Conservation (phyloP, 768 basidiomycete species). For the Termitomyces sp. region DNA sequence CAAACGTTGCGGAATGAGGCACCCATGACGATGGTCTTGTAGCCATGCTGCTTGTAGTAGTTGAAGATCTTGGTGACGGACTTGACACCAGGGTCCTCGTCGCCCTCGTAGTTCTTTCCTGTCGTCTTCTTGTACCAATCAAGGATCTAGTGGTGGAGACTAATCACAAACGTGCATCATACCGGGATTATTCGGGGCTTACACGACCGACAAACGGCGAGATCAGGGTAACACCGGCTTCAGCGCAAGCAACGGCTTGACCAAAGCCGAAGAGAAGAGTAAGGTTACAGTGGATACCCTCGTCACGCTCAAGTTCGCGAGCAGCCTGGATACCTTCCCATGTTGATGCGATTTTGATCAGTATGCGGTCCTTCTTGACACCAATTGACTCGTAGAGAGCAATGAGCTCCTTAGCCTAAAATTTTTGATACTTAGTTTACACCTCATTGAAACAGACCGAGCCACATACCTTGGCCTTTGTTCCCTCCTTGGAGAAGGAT, state of each 20-base stretch:
- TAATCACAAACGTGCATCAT: conserved; percentile 7
- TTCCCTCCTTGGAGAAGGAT: conserved; percentile 92
- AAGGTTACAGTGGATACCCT: conserved; percentile 97
- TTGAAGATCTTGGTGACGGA: conserved; percentile 98
- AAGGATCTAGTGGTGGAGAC: conserved; percentile 62
- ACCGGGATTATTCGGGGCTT: conserved; percentile 30
- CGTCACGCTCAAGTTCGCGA: conserved; percentile 87
- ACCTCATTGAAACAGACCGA: not conserved
- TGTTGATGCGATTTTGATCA: conserved; percentile 99
- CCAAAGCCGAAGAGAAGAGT: conserved; percentile 98
- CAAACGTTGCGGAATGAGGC: conserved; percentile 98
- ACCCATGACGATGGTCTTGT: conserved; percentile 99
- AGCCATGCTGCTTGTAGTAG: conserved; percentile 98
- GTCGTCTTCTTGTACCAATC: conserved; percentile 98
- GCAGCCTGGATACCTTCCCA: conserved; percentile 99
- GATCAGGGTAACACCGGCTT: conserved; percentile 97
- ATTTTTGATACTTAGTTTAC: not conserved
- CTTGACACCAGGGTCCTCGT: conserved; percentile 92
- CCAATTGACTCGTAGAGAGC: conserved; percentile 93
- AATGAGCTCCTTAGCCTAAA: conserved; percentile 80
- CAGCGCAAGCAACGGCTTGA: conserved; percentile 98
- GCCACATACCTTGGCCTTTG: conserved; percentile 72
- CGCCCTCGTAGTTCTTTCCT: conserved; percentile 85
- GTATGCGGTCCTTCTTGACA: conserved; percentile 87
- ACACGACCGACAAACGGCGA: conserved; percentile 99